A percentile compares a stretch with the other conserved stretches of the same genome.
These are phyloP conservation scores for Lenwebbia sp. DNA, from an alignment of 345 rosid species.

Conservation along the genomic window DNA sequence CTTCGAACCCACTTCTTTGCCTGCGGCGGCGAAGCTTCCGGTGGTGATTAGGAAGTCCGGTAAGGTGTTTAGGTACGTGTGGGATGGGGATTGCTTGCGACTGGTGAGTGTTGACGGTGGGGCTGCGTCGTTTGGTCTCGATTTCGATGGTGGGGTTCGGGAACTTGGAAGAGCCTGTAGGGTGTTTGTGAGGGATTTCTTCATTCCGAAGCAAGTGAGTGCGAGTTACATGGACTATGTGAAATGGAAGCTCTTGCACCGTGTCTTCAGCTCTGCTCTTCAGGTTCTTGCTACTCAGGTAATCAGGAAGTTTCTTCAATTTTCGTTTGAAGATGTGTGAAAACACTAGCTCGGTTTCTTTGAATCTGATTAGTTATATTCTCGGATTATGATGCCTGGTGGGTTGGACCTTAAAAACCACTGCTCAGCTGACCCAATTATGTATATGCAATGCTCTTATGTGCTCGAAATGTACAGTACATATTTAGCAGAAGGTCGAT, in stretches of 20 bases:
- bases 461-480: neutral
- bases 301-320: neutral
- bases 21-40: slow-evolving; percentile 23
- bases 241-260: slow-evolving; percentile 85
- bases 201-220: slow-evolving; percentile 64
- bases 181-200: slow-evolving; percentile 45
- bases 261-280: slow-evolving; percentile 83
- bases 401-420: neutral
- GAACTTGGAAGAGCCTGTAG: slow-evolving; percentile 24
- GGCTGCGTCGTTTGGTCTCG: slow-evolving; percentile 18
- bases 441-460: neutral
- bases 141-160: slow-evolving; percentile 25
- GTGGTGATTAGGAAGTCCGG: slow-evolving; percentile 38
- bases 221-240: slow-evolving; percentile 56
- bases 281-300: slow-evolving; percentile 99
- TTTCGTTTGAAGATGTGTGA: neutral
- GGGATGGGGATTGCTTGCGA: slow-evolving; percentile 39
- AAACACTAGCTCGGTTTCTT: neutral
- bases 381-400: neutral
- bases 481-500: neutral
- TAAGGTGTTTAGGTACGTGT: slow-evolving; percentile 45
- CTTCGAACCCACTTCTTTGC: neutral
- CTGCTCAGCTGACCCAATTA: neutral
- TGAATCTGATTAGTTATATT: neutral
- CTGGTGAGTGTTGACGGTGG: slow-evolving; percentile 32